These are phyloP conservation scores for Amanita muscaria DNA, from an alignment of 768 basidiomycete genomes.

Conservation along the genomic window DNA sequence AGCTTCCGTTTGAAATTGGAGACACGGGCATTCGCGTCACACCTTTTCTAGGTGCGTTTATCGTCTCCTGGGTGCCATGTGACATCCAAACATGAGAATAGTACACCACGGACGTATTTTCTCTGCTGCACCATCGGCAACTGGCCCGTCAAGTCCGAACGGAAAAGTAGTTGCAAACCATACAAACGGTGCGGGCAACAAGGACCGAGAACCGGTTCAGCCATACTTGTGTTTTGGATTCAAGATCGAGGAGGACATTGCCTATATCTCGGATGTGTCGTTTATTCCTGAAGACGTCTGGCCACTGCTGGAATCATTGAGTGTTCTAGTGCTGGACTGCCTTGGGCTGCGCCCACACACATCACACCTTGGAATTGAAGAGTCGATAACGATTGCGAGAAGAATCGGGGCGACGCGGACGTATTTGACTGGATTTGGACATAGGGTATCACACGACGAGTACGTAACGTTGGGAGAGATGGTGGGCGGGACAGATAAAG, in stretches of 20 bases:
- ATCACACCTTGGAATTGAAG: constrained; percentile 74
- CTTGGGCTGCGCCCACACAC: constrained; percentile 54
- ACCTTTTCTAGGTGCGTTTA: constrained; percentile 52
- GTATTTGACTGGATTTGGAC: constrained; percentile 69
- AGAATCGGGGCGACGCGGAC: constrained; percentile 51
- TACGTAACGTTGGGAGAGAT: constrained; percentile 57
- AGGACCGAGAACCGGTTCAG: constrained; percentile 20
- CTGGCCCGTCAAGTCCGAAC: constrained; percentile 28
- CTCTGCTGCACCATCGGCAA: constrained; percentile 26
- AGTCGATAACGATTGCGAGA: constrained; percentile 48
- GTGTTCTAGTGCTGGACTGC: constrained; percentile 71
- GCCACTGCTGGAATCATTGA: constrained; percentile 37
- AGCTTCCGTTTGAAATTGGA: constrained; percentile 56
- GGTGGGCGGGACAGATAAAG: constrained; percentile 29
- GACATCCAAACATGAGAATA: constrained; percentile 15
- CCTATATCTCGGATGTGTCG: constrained; percentile 81
- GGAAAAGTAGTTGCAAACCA: constrained; percentile 20
- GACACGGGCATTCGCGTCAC: constrained; percentile 54
- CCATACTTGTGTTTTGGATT: constrained; percentile 67
- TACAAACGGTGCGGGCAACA: constrained; percentile 1
- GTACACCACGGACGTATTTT: constrained; percentile 74
- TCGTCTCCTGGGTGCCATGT: background rate
- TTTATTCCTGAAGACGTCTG: constrained; percentile 70
- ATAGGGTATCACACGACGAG: constrained; percentile 73
- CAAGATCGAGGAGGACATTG: constrained; percentile 52